A percentile compares a stretch with the other conserved stretches of the same genome.
phyloP scores from a whole-genome alignment of 2,329 filamentous ascomycete species.

The Penicillium digitatum region DNA sequence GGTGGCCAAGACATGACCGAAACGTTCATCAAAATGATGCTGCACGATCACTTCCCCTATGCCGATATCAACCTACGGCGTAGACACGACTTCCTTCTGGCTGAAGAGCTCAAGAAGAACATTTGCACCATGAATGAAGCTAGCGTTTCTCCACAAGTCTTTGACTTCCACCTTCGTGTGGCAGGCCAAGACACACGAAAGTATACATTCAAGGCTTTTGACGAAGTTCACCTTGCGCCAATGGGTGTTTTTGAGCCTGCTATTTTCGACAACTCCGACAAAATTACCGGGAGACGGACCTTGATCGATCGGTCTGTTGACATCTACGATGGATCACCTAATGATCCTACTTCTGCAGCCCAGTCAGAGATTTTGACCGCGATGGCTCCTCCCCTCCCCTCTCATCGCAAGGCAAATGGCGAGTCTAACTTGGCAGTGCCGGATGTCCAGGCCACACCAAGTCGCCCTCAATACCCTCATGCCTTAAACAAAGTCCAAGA shows the following conservation, averaged over 20 bases:
- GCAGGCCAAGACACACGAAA: constrained; percentile 85
- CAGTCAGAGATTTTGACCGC: constrained; percentile 64
- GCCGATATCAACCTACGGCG: constrained; percentile 86
- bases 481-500: constrained; percentile 66
- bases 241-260: constrained; percentile 90
- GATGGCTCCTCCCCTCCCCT: constrained; percentile 42
- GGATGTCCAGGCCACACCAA: constrained; percentile 44
- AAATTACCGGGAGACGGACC: constrained; percentile 73
- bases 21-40: constrained; percentile 95
- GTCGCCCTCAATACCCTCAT: constrained; percentile 60
- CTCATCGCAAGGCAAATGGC: constrained; percentile 32
- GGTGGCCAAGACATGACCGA: constrained; percentile 91
- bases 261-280: constrained; percentile 78
- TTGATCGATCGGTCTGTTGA: constrained; percentile 86
- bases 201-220: constrained; percentile 94
- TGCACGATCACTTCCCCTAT: constrained; percentile 94
- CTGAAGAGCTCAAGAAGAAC: constrained; percentile 92
- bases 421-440: constrained; percentile 33
- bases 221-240: constrained; percentile 88
- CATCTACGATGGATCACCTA: constrained; percentile 86
- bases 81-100: constrained; percentile 86
- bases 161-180: constrained; percentile 84
- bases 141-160: constrained; percentile 81
- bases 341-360: constrained; percentile 82
- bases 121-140: constrained; percentile 87